Conservation (phyloP, 352 stramenopile species). For the Phytophthora hybrid region DNA sequence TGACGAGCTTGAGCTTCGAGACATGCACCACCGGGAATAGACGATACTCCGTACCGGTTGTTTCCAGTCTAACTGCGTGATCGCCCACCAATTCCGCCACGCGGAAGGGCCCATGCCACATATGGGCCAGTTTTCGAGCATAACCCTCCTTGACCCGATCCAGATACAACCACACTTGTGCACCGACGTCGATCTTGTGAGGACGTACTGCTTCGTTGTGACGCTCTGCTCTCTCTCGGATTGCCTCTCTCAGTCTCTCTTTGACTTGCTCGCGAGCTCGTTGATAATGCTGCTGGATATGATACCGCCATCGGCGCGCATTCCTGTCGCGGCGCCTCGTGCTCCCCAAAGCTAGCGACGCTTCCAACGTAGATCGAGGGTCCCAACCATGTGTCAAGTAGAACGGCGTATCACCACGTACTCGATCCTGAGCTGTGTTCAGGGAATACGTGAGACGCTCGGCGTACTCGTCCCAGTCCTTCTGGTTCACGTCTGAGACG, state of each 20-base stretch:
- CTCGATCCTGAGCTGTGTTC: not conserved
- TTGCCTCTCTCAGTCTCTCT: not conserved
- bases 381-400: not conserved
- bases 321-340: not conserved
- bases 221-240: not conserved
- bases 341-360: not conserved
- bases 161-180: not conserved
- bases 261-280: not conserved
- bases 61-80: not conserved
- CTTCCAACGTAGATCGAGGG: not conserved
- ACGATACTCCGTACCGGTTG: no score
- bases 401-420: not conserved
- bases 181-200: not conserved
- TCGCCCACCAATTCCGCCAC: not conserved
- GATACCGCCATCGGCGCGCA: not conserved
- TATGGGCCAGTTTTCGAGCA: not conserved
- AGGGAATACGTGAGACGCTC: not conserved
- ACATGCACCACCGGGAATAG: no score
- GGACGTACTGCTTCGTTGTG: not conserved
- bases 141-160: not conserved
- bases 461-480: no score
- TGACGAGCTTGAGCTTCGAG: no score
- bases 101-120: not conserved
- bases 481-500: not conserved
- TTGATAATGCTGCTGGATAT: not conserved